Base-by-base conservation (phyloP, 805 yeast species). In the Candida loeiensis region DNA sequence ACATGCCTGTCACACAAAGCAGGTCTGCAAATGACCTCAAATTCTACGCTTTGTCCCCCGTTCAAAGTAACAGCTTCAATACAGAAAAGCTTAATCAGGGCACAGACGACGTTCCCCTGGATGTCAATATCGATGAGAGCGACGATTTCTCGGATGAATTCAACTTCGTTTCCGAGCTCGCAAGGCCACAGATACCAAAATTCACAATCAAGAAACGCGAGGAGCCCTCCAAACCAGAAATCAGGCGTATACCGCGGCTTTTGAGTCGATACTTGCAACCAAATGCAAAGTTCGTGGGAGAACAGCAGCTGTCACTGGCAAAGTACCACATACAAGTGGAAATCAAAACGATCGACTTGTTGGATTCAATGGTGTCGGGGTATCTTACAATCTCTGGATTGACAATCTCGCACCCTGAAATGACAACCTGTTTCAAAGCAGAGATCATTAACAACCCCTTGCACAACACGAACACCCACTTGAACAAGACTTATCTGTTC, bases 351-450 rank as follows among this genome's bases (percentile, higher is more conserved):
- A 84, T 85, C n/a, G 88, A 85, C 58, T 61, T 83, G 49, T 58
- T 58, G 7, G 67, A 70, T 39, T 50, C 56, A 9, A 47, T 61
- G 12, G 59, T 67, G 2, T 59, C 83, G 17, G 90, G 90, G 4
- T 80, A 79, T 46, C 63, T 82, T 35, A 77, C 77, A 43, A 83
- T 83, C 43, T 71, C 76, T 34, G 87, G 86, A 2, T 67, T 82
- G 36, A 81, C 86, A 0, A 79, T 73, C 29, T 66, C 73, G 31
- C 72, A 78, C 45, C 82, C 85, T 2, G 74, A 76, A 40, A 74
- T 83, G 46, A 73, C 79, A n/a, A 82, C 90, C 6, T 82, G 80
- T 50, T 82, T 82, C 63, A 78, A 74, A 49, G 87, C 85, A 3
- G 88, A 82, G 51, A 80, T 83, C 47, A 71, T 82, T 35, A 82